Conservation (phyloP, 23 red algal genomes). For the Agarophyton chilense region DNA sequence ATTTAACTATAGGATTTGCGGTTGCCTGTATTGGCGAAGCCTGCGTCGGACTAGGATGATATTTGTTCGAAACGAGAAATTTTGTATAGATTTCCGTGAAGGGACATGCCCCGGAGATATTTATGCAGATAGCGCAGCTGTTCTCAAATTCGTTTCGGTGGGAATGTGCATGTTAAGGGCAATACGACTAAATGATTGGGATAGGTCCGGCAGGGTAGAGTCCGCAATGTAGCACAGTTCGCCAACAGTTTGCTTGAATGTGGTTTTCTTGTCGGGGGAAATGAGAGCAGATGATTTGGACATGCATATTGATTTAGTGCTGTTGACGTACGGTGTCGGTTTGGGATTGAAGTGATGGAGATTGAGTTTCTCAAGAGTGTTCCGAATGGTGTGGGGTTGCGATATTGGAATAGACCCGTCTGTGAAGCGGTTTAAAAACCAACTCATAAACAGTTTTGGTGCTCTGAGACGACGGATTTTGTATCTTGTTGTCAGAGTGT, state of each 20-base stretch:
- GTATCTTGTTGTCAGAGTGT: not conserved
- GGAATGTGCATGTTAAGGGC: not conserved
- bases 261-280: not conserved
- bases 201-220: not conserved
- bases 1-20: too few relatives aligned
- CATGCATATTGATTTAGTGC: not conserved
- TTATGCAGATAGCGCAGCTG: too few relatives aligned
- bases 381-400: not conserved
- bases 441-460: slow-evolving; percentile 18
- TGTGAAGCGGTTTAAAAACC: not conserved
- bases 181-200: not conserved
- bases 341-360: not conserved
- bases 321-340: not conserved
- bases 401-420: slow-evolving; percentile 1
- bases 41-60: too few relatives aligned
- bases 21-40: too few relatives aligned
- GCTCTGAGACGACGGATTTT: not conserved
- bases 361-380: slow-evolving; percentile 1
- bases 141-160: too few relatives aligned
- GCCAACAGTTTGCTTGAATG: slow-evolving; percentile 32
- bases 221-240: slow-evolving; percentile 17
- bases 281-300: not conserved
- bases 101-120: too few relatives aligned
- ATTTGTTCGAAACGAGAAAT: too few relatives aligned
- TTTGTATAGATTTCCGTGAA: too few relatives aligned